Percentiles rank a stretch among this genome's conserved stretches.
Evolutionary conservation across 441 rosid species (phyloP).

Genomic region (Arabidopsis lyrata): DNA sequence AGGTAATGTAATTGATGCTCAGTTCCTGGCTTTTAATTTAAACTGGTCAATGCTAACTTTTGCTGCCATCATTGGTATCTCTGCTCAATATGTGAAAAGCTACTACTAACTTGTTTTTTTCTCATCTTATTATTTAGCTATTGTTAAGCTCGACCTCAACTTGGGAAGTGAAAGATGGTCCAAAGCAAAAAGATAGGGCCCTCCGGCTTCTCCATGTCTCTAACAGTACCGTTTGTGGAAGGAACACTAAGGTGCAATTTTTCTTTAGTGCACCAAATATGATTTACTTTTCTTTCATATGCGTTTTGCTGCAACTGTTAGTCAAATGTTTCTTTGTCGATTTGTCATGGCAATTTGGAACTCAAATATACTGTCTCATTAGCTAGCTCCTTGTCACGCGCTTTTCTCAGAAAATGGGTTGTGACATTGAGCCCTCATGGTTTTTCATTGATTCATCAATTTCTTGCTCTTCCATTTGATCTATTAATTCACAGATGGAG

Average conservation of each 20-base stretch:
- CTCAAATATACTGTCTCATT: constrained; percentile 14
- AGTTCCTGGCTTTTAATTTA: too few species aligned
- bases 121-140: constrained; percentile 50
- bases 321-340: constrained; percentile 8
- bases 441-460: constrained; percentile 23
- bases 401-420: too few species aligned
- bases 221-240: too few species aligned
- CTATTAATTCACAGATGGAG: constrained; percentile 52
- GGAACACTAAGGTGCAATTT: constrained; percentile 38
- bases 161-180: too few species aligned
- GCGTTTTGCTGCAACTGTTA: constrained; percentile 18
- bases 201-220: constrained; percentile 50
- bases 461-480: constrained; percentile 18
- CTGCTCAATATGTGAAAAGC: constrained; percentile 16
- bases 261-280: constrained; percentile 20
- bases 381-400: not conserved
- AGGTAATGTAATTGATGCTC: too few species aligned
- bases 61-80: not conserved
- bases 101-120: constrained; percentile 17
- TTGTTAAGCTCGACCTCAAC: too few species aligned
- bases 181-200: constrained; percentile 55
- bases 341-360: constrained; percentile 13
- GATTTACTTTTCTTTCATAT: constrained; percentile 23
- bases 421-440: not conserved
- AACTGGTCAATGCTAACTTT: too few species aligned